Base-by-base conservation (phyloP, 345 rosid species). In the Rhodomyrtus tomentosa region DNA sequence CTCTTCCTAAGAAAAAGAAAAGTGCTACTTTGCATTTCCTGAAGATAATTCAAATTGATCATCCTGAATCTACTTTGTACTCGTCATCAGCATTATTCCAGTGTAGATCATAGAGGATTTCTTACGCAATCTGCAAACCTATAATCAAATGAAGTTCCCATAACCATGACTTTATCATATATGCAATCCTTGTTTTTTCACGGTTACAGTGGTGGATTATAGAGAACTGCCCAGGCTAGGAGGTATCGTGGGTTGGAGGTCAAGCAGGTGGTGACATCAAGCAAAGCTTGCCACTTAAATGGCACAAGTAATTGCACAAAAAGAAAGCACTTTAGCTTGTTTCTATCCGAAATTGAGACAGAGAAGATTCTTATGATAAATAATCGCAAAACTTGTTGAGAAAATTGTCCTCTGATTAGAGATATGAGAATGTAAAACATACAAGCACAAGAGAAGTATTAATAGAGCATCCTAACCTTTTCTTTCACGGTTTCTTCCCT, bases 401-500 rank as follows among this genome's bases (percentile, higher is more conserved):
- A 62, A 16, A 62, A 16, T 16, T 12, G 2, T 62, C 12, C 12
- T 16, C 24, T 62, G 42, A 11, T 32, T 32, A 32, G 38, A 32
- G 12, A 32, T 32, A 62, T 22, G 76, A 32, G 76, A 55, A 80
- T 55, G 49, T 6, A 50, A 14, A 29, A 72, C 5, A 50, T 25
- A 40, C 25, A 79, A 42, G 21, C 7, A 8, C 13, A 81, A 40
- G 48, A 81, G 12, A 29, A 42, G 50, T 53, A 80, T 58, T 32
- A 21, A 27, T n/a, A 20, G 72, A 74, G 80, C n/a, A n/a, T 50
- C 29, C 74, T 29, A 81, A 95, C 97, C 96, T 95, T 95, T 90
- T 93, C 97, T 85, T 94, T 93, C 45, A 90, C 83, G 68, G 90
- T 76, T 27, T 93, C 95, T 88, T 91, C 87, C 85, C 83, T 87